Evolutionary conservation across 208 protist genomes (phyloP).

Genomic region (Entamoeba histolytica): DNA sequence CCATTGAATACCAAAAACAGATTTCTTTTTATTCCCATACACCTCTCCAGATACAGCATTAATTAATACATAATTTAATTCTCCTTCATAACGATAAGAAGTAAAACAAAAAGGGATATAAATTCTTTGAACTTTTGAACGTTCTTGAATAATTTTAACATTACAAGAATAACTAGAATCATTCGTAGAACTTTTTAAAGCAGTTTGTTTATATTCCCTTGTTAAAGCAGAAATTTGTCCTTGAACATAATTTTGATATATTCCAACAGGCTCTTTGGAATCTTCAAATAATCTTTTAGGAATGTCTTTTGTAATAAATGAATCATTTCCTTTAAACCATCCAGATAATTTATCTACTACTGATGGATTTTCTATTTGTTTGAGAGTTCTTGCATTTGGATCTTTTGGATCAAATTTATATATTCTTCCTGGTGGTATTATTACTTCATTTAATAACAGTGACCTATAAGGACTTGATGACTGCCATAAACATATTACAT

Average conservation of each 20-base stretch:
- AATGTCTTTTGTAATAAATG: neutral
- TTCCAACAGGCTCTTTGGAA: neutral
- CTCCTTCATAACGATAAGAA: neutral
- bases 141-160: neutral
- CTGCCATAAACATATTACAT: neutral
- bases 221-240: neutral
- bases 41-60: neutral
- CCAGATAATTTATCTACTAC: neutral
- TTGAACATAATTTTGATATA: neutral
- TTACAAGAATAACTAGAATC: neutral
- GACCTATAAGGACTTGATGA: neutral
- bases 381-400: neutral
- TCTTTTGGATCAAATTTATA: neutral
- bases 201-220: neutral
- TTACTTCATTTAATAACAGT: neutral
- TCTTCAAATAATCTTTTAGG: neutral
- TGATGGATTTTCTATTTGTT: neutral
- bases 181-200: neutral
- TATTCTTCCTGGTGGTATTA: neutral
- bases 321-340: neutral
- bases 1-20: neutral
- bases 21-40: neutral
- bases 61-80: neutral
- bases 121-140: neutral
- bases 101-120: neutral